Conservation (phyloP, 164 flowering plant species). For the Annona cherimola region DNA sequence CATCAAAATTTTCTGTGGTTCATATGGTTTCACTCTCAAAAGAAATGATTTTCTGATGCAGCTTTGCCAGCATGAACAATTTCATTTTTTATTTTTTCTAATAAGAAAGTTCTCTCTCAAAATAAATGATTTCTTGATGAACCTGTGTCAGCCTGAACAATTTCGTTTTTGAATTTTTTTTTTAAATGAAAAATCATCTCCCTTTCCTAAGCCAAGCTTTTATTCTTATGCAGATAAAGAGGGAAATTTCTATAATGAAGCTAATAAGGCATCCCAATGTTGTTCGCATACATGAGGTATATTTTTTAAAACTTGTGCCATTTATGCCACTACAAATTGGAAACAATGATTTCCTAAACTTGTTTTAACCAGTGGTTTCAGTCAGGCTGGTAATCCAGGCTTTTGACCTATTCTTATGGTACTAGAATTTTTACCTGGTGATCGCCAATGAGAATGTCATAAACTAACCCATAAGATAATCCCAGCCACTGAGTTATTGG, state of each 20-base stretch:
- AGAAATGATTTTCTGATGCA: background rate
- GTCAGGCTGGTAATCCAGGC: background rate
- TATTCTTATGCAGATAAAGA: constrained; percentile 45
- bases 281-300: constrained; percentile 74
- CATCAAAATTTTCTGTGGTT: background rate
- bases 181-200: too few species aligned
- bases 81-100: background rate
- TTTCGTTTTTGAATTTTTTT: background rate
- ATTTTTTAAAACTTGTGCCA: background rate
- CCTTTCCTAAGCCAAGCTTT: background rate
- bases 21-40: background rate
- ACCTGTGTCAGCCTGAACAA: background rate
- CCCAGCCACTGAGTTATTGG: background rate
- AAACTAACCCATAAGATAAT: background rate
- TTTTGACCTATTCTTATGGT: background rate
- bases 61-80: background rate
- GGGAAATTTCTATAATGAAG: constrained; percentile 90
- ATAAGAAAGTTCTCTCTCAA: background rate
- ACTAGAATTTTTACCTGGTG: background rate
- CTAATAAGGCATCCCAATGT: constrained; percentile 89
- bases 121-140: background rate
- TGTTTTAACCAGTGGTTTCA: background rate
- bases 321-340: background rate
- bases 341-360: background rate
- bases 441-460: background rate